Conservation (phyloP, 768 basidiomycete genomes). For the Xerocomus brunneocitrinus region DNA sequence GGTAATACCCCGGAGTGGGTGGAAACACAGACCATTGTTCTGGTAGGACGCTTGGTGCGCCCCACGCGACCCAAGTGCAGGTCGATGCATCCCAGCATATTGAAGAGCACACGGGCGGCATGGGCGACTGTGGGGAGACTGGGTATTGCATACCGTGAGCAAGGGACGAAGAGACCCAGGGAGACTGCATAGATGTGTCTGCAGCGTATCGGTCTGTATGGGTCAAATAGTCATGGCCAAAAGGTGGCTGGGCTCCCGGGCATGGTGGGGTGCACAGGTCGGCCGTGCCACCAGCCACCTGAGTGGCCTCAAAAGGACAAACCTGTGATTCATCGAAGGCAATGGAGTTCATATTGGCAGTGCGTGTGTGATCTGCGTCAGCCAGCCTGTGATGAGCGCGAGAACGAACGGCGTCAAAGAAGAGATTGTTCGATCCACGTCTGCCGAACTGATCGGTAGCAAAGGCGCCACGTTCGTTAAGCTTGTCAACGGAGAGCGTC, state of each 20-base stretch:
- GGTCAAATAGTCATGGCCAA: constrained; percentile 24
- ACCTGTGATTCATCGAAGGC: constrained; percentile 22
- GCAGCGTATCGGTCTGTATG: constrained; percentile 20
- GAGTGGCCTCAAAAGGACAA: constrained; percentile 17
- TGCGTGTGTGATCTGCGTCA: constrained; percentile 20
- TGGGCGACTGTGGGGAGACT: constrained; percentile 24
- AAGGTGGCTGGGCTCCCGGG: constrained; percentile 21
- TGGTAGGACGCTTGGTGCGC: constrained; percentile 19
- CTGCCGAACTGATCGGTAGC: constrained; percentile 26
- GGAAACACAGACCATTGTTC: constrained; percentile 31
- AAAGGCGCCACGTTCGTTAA: constrained; percentile 10
- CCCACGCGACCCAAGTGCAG: constrained; percentile 29
- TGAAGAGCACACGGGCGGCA: constrained; percentile 25
- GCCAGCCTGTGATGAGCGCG: constrained; percentile 22
- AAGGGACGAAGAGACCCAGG: constrained; percentile 27
- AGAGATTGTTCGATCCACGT: constrained; percentile 34
- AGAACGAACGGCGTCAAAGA: constrained; percentile 36
- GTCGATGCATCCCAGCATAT: constrained; percentile 29
- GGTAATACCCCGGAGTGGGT: constrained; percentile 25
- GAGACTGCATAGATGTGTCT: constrained; percentile 20
- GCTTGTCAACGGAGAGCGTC: constrained; percentile 10
- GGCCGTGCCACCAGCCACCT: constrained; percentile 19
- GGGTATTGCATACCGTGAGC: constrained; percentile 29
- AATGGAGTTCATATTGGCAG: constrained; percentile 17
- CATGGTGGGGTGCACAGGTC: constrained; percentile 24